Evolutionary conservation across 2,329 filamentous ascomycete genomes (phyloP).

Genomic region (Epichloe coenophiala): DNA sequence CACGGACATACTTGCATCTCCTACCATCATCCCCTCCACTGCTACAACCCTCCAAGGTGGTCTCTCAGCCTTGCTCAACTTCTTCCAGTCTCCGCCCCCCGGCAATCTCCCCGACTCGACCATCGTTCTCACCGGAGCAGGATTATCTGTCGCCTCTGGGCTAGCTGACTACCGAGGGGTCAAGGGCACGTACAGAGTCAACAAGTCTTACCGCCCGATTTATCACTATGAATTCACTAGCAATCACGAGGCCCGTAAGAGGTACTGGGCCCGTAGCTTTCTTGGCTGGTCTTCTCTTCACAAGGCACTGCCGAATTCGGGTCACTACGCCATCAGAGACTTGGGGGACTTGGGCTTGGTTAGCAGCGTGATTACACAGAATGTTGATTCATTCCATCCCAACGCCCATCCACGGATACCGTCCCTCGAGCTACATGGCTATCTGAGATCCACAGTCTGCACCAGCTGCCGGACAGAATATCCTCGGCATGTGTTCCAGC

Average conservation of each 20-base stretch:
- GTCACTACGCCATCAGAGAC: constrained; percentile 63
- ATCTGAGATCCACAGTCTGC: constrained; percentile 70
- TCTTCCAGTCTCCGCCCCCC: constrained; percentile 52
- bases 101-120: constrained; percentile 31
- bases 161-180: constrained; percentile 84
- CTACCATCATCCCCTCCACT: constrained; percentile 58
- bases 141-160: constrained; percentile 85
- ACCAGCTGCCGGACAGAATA: constrained; percentile 62
- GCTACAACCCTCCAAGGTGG: constrained; percentile 61
- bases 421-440: constrained; percentile 83
- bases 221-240: constrained; percentile 83
- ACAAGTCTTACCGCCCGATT: constrained; percentile 80
- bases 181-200: constrained; percentile 84
- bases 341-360: constrained; percentile 63
- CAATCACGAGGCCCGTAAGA: constrained; percentile 71
- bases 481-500: constrained; percentile 61
- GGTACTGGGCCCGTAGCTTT: constrained; percentile 94
- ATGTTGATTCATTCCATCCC: constrained; percentile 89
- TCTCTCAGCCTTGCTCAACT: constrained; percentile 61
- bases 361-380: constrained; percentile 75
- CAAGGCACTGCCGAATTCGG: constrained; percentile 64
- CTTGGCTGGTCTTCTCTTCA: constrained; percentile 78
- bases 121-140: constrained; percentile 60
- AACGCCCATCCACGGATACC: constrained; percentile 59
- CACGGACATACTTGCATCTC: constrained; percentile 65